phyloP scores from a whole-genome alignment of 1,284 basidiomycete genomes.

The Fomes fomentarius region DNA sequence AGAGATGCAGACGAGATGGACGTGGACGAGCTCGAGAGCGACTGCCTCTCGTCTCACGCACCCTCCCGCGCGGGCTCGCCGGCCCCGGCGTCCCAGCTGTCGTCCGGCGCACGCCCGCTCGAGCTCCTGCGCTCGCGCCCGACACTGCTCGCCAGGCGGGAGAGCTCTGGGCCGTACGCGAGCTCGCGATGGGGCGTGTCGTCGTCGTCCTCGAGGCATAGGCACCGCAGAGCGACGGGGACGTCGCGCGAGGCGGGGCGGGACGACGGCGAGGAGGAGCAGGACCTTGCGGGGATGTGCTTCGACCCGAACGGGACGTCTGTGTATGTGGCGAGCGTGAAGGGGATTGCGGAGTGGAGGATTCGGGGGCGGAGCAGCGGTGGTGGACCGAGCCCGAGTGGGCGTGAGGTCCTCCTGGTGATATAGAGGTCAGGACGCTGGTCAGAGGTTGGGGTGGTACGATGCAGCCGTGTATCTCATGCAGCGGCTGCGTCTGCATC shows the following conservation, averaged over 20 bases:
- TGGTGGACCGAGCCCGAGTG: conserved; percentile 52
- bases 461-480: neutral
- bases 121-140: conserved; percentile 27
- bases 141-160: conserved; percentile 24
- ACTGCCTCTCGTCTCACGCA: conserved; percentile 47
- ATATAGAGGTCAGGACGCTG: conserved; percentile 1
- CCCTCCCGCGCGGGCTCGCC: conserved; percentile 51
- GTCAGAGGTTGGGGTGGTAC: conserved; percentile 1
- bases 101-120: conserved; percentile 20
- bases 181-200: conserved; percentile 12
- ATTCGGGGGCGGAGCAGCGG: conserved; percentile 58
- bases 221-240: conserved; percentile 32
- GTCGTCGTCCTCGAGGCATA: conserved; percentile 13
- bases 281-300: conserved; percentile 73
- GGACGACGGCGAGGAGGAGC: conserved; percentile 40
- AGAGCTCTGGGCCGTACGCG: conserved; percentile 29
- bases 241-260: conserved; percentile 5
- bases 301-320: conserved; percentile 72
- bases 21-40: conserved; percentile 46
- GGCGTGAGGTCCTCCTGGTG: conserved; percentile 22
- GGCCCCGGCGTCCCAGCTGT: conserved; percentile 35
- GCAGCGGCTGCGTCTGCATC: neutral
- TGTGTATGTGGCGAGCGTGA: conserved; percentile 69
- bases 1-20: conserved; percentile 41
- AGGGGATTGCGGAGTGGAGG: conserved; percentile 68